Evolutionary conservation across 768 basidiomycete species (phyloP), one percentile per base, ranked within the genome.

Genomic region (Tylopilus sp.): DNA sequence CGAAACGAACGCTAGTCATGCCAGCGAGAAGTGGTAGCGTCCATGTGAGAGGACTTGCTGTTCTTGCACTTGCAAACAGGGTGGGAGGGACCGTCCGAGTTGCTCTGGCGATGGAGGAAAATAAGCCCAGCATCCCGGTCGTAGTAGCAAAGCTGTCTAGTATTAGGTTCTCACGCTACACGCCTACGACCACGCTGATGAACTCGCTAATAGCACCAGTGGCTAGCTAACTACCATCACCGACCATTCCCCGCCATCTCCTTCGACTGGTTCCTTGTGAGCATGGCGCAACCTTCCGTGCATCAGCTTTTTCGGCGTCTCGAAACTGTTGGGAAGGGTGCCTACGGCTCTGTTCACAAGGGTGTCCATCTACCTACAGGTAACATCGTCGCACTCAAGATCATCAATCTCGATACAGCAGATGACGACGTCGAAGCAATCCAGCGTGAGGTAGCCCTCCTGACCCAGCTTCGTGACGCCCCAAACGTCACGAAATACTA

Each of bases 351-450:
- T 10, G 96, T 99, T 14, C 92, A 95, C 76, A 92, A 88, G 67
- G 96, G 92, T 14, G 76, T 85, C 50, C 88, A 98, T 61, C 80
- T 89, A 45, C 79, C 86, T 1, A 87, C 92, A 0, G 91, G 92
- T 19, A 89, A 90, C 51, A 79, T 94, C 50, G 92, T 99, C 30
- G 97, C 95, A 17, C 85, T 98, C 74, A 99, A 99, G 75, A 95
- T 98, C 71, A 98, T 99, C 76, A 92, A 98, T 72, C 86, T 98
- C 60, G 97, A 98, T 72, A 95, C 88, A 24, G 83, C 87, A 50
- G 96, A 95, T 69, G 96, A 99, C 70, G 97, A 99, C 67, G 93
- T 97, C 17, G 89, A 78, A 45, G 96, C 95, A 72, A 98, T 98
- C 48, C 96, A 98, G 72, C 87, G 90, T 55, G 97, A 98, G 71